A percentile compares a stretch with the other conserved stretches of the same genome.
phyloP scores from a whole-genome alignment of 768 basidiomycete species.

The Agaricus blazei region DNA sequence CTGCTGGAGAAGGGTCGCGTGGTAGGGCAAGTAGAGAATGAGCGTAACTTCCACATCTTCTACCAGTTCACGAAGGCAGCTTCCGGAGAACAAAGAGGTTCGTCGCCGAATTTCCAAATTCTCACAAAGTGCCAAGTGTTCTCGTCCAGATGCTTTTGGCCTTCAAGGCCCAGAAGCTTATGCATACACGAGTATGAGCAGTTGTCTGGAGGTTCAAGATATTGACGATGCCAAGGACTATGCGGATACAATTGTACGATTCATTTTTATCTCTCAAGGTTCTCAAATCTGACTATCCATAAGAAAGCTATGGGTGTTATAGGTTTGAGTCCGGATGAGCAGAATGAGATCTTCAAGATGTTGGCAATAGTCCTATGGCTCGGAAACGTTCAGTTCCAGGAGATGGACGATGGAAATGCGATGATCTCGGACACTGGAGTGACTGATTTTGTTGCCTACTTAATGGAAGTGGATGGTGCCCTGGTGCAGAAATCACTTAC shows the following conservation, averaged over 20 bases:
- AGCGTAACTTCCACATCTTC: constrained; percentile 98
- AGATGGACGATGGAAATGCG: constrained; percentile 89
- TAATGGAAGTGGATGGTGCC: constrained; percentile 82
- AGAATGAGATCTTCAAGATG: constrained; percentile 90
- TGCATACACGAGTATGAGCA: constrained; percentile 87
- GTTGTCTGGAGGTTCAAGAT: constrained; percentile 85
- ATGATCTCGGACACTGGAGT: constrained; percentile 75
- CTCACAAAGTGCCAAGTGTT: constrained; percentile 9
- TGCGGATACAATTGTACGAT: constrained; percentile 76
- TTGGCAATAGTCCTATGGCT: constrained; percentile 92
- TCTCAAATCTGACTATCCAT: constrained; percentile 7
- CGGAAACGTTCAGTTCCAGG: constrained; percentile 88
- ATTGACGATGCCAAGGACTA: constrained; percentile 91
- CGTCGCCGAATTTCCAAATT: constrained; percentile 14
- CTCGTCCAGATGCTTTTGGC: constrained; percentile 76
- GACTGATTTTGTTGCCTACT: constrained; percentile 92
- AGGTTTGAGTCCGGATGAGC: constrained; percentile 80
- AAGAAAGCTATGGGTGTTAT: constrained; percentile 94
- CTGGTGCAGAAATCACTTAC: constrained; percentile 86
- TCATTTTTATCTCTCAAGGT: background rate
- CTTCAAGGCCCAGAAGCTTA: constrained; percentile 96
- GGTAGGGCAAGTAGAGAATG: constrained; percentile 93
- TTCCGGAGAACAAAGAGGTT: constrained; percentile 82
- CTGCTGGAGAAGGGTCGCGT: constrained; percentile 95
- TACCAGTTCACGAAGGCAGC: constrained; percentile 99